Base-by-base conservation (phyloP, 2,329 filamentous ascomycete genomes). In the Macrophomina tecta region DNA sequence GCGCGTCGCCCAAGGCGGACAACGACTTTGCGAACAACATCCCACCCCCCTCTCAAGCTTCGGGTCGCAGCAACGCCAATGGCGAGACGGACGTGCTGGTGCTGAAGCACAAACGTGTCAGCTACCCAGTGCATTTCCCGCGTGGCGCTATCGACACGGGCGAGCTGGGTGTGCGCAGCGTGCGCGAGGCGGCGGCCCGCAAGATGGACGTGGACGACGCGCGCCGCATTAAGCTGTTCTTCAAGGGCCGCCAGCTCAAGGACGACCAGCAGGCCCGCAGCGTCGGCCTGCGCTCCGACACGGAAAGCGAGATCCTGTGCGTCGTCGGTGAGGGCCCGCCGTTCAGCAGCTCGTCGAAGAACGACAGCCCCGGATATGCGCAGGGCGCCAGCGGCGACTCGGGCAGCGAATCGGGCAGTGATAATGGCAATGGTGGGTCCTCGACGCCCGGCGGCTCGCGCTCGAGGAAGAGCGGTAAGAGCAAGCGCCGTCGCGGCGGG, bases 121-220 rank as follows among this genome's bases (percentile, higher is more conserved):
- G 86, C 55, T 91, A 91, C 73, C 86, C 88, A 0, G 85, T 90
- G 53, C 89, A 90, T 73, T 94, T 94, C 73, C 90, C 91, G 0
- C 89, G 89, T 12, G 91, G 90, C 77, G 87, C 88, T 68, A 93
- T 94, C 73, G 89, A 88, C 67, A 89, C 92, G 74, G 91, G 90
- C 55, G 89, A 91, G 74, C 81, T 94, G 66, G 84, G 82, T 40
- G 87, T 93, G 40, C 80, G 83, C 64, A 89, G 91, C 72, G 83
- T 94, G 38, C 85, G 87, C 67, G 84, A 89, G 64, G 88, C 90
- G n/a, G 86, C 89, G 5, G 88, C 86, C 64, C 82, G 90, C 70
- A 84, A 91, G 75, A 85, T 92, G 79, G 86, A 87, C 63, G 79
- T 92, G 38, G 82, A 85, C 5, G 84, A 88, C 53, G 80, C 73